Percentiles rank a stretch among this genome's conserved stretches.
Conservation (phyloP, 164 flowering plant genomes). For the Tetracentron sinense region DNA sequence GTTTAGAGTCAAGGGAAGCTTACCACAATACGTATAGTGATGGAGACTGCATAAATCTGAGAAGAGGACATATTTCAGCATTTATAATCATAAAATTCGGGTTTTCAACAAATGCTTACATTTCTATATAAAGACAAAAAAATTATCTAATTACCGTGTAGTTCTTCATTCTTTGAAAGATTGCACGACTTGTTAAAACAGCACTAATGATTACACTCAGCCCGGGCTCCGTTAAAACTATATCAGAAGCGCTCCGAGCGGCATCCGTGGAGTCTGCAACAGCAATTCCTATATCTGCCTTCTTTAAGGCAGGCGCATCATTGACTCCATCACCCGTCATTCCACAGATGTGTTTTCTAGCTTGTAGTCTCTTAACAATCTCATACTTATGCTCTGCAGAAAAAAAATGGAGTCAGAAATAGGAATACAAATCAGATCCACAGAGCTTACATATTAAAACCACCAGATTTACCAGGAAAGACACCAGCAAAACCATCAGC, state of each 20-base stretch:
- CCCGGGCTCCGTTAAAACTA: slow-evolving; percentile 46
- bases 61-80: slow-evolving; percentile 5
- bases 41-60: slow-evolving; percentile 76
- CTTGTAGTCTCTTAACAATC: slow-evolving; percentile 55
- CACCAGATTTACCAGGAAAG: slow-evolving; percentile 46
- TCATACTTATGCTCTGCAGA: slow-evolving; percentile 60
- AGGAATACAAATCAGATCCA: not conserved
- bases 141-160: slow-evolving; percentile 45
- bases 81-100: not conserved
- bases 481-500: slow-evolving; percentile 83
- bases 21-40: slow-evolving; percentile 77
- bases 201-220: slow-evolving; percentile 49
- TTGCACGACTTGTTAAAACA: slow-evolving; percentile 53
- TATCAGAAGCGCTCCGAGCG: slow-evolving; percentile 45
- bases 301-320: slow-evolving; percentile 62
- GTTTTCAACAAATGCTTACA: not conserved
- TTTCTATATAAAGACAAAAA: slow-evolving; percentile 18
- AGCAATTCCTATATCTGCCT: slow-evolving; percentile 49
- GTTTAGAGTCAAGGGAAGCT: slow-evolving; percentile 14
- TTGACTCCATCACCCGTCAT: slow-evolving; percentile 78
- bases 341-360: slow-evolving; percentile 61
- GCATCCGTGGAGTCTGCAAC: slow-evolving; percentile 46
- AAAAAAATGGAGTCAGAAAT: slow-evolving; percentile 6
- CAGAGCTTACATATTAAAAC: not conserved
- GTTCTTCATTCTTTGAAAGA: slow-evolving; percentile 71